phyloP scores from a whole-genome alignment of 1,139 yeast species.

The Saccharomyces hybrid region DNA sequence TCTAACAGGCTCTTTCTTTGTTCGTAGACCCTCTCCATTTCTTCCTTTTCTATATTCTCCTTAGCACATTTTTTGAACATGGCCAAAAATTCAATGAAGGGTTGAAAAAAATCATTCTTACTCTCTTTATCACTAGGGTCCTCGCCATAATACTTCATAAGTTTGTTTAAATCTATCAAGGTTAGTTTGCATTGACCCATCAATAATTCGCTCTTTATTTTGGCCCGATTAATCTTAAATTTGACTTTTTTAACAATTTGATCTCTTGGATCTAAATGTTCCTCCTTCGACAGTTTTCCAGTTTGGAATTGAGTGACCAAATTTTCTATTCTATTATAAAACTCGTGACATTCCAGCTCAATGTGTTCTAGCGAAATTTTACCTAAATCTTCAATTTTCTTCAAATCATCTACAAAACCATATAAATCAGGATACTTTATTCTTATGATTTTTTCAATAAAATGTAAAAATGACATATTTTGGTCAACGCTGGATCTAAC shows the following conservation, averaged over 20 bases:
- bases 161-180: slow-evolving; percentile 44
- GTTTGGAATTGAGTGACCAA: slow-evolving; percentile 50
- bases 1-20: slow-evolving; percentile 57
- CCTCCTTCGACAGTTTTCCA: slow-evolving; percentile 69
- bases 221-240: slow-evolving; percentile 51
- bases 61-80: slow-evolving; percentile 71
- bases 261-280: slow-evolving; percentile 72
- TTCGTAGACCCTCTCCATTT: slow-evolving; percentile 69
- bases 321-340: slow-evolving; percentile 44
- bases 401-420: slow-evolving; percentile 68
- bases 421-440: slow-evolving; percentile 71
- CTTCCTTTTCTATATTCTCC: slow-evolving; percentile 75
- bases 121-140: slow-evolving; percentile 54
- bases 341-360: slow-evolving; percentile 62
- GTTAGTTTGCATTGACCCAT: slow-evolving; percentile 53
- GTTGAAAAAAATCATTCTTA: slow-evolving; percentile 60
- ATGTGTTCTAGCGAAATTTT: slow-evolving; percentile 72
- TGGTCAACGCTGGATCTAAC: slow-evolving; percentile 74
- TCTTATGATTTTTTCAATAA: slow-evolving; percentile 74
- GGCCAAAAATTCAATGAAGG: slow-evolving; percentile 62
- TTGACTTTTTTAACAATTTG: slow-evolving; percentile 48
- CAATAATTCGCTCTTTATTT: slow-evolving; percentile 49
- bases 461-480: slow-evolving; percentile 75
- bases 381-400: slow-evolving; percentile 52
- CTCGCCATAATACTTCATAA: slow-evolving; percentile 83